A percentile compares a stretch with the other conserved stretches of the same genome.
These are phyloP conservation scores for Trichoderma polysporum DNA, from an alignment of 2,329 filamentous ascomycete genomes.

Conservation along the genomic window DNA sequence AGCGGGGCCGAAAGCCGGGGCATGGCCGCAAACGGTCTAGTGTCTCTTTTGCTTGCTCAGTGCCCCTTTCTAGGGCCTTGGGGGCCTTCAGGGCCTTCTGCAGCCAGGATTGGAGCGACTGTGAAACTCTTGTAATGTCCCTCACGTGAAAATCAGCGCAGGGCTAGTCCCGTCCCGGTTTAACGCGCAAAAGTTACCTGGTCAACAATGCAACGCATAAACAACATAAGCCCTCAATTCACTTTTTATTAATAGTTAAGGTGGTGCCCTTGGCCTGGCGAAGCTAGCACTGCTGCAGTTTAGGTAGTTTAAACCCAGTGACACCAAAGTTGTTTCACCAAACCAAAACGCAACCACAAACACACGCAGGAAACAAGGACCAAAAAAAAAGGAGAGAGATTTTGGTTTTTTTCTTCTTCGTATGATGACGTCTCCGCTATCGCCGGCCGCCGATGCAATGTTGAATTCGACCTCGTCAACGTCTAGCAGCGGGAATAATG, in stretches of 20 bases:
- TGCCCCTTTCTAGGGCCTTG: slow-evolving; percentile 7
- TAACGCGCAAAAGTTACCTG: slow-evolving; percentile 8
- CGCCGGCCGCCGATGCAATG: slow-evolving; percentile 38
- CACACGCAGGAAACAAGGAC: background rate
- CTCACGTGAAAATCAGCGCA: slow-evolving; percentile 18
- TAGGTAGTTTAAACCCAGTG: background rate
- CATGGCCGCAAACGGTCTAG: background rate
- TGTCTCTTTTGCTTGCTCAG: background rate
- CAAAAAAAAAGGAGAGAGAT: background rate
- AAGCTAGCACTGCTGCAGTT: background rate
- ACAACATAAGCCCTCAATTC: slow-evolving; percentile 4
- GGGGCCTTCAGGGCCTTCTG: background rate
- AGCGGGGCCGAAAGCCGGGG: background rate
- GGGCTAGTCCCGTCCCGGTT: background rate
- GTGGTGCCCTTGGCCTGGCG: background rate
- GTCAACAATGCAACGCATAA: slow-evolving; percentile 18
- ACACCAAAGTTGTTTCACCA: background rate
- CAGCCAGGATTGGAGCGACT: background rate
- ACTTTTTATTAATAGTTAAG: slow-evolving; percentile 1
- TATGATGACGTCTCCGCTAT: slow-evolving; percentile 43
- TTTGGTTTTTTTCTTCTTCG: background rate
- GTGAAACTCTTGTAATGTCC: slow-evolving; percentile 12
- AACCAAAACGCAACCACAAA: background rate
- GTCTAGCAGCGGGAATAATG: slow-evolving; percentile 30
- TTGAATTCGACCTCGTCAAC: slow-evolving; percentile 41